Percentiles rank a stretch among this genome's conserved stretches.
Conservation (phyloP, 164 flowering plant species). For the Macadamia integrifolia region DNA sequence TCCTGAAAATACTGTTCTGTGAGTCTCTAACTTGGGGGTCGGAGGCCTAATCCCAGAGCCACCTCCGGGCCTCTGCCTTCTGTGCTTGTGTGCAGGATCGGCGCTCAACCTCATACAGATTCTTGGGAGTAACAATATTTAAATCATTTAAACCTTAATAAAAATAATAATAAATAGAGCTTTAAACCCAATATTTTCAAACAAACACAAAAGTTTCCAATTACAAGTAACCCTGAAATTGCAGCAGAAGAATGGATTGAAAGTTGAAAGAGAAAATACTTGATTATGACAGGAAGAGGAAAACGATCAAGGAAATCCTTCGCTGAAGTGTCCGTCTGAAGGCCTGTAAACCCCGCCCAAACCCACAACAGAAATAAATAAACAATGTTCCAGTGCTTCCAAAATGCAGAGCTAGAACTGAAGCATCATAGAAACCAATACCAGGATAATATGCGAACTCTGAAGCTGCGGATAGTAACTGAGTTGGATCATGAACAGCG, state of each 20-base stretch:
- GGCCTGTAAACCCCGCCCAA: slow-evolving; percentile 29
- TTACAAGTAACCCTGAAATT: no score
- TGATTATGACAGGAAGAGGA: slow-evolving; percentile 67
- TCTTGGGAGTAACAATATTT: no score
- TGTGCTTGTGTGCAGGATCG: no score
- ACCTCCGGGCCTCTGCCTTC: no score
- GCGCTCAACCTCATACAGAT: no score
- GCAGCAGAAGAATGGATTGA: no score
- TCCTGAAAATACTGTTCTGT: no score
- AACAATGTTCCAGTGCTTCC: background rate
- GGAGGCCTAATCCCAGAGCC: no score
- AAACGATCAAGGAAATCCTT: slow-evolving; percentile 58
- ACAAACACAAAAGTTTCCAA: background rate
- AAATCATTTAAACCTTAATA: no score
- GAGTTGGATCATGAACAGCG: slow-evolving; percentile 36
- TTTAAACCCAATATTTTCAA: background rate
- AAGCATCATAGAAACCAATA: slow-evolving; percentile 10
- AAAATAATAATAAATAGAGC: no score
- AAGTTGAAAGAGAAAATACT: slow-evolving; percentile 24
- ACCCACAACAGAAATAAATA: background rate
- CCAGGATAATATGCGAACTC: slow-evolving; percentile 70
- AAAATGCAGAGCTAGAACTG: background rate
- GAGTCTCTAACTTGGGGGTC: no score
- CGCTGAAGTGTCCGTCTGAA: slow-evolving; percentile 47
- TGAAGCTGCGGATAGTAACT: slow-evolving; percentile 53